Evolutionary conservation across 2,329 filamentous ascomycete species (phyloP).

Genomic region (Aschersonia sp.): DNA sequence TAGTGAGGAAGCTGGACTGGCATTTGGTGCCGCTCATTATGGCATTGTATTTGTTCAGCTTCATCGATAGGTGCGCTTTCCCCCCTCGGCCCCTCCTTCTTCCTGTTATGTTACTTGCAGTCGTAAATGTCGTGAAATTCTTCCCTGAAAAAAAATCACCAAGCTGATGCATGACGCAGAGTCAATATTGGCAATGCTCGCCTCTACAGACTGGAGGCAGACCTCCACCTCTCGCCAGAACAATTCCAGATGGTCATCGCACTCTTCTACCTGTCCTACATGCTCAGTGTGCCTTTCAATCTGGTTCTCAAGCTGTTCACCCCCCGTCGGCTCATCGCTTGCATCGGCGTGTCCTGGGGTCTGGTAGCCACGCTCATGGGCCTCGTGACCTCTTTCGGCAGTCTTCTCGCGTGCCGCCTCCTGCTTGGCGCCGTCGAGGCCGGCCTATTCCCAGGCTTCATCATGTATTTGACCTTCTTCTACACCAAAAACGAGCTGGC

Average conservation of each 20-base stretch:
- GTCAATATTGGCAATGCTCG: conserved; percentile 64
- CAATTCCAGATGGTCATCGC: conserved; percentile 59
- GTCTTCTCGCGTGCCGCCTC: conserved; percentile 53
- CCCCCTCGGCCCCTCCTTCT: background rate
- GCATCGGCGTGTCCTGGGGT: conserved; percentile 52
- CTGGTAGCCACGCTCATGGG: conserved; percentile 57
- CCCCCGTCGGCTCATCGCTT: conserved; percentile 47
- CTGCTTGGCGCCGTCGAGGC: conserved; percentile 56
- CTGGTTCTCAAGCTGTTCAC: conserved; percentile 48
- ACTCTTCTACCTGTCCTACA: conserved; percentile 53
- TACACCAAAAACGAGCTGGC: conserved; percentile 63
- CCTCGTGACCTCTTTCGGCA: conserved; percentile 48
- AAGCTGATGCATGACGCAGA: conserved; percentile 12
- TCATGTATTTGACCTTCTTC: conserved; percentile 59
- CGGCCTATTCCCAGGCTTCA: conserved; percentile 55
- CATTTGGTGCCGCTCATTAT: conserved; percentile 53
- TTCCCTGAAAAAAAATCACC: background rate
- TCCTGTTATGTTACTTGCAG: no score
- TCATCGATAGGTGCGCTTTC: conserved; percentile 48
- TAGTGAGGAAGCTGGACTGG: conserved; percentile 51
- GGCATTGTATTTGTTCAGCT: conserved; percentile 60
- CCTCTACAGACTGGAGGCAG: conserved; percentile 49
- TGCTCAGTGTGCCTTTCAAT: conserved; percentile 51
- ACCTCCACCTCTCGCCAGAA: conserved; percentile 41
- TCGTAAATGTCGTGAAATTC: no score